Evolutionary conservation across 106 monocot species (phyloP).

Genomic region (Triglochin maritima): DNA sequence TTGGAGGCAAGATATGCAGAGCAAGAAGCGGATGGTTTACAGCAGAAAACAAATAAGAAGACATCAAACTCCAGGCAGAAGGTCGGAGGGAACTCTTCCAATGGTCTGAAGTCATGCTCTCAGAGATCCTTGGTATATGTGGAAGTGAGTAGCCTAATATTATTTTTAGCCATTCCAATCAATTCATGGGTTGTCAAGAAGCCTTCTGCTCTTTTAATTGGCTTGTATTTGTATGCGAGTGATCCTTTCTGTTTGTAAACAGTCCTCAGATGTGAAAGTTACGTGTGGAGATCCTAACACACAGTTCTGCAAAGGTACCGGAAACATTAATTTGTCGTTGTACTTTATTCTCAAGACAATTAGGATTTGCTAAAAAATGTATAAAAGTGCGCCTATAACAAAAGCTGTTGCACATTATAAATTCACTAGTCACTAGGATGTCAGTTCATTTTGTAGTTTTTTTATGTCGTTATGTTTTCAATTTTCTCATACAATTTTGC

Average conservation of each 20-base stretch:
- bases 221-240: slow-evolving; percentile 2
- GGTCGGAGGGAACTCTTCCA: slow-evolving; percentile 3
- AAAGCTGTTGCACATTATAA: too few relatives aligned
- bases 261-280: slow-evolving; percentile 14
- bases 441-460: neutral
- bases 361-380: too few relatives aligned
- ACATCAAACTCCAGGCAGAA: neutral
- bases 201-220: too few relatives aligned
- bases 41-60: slow-evolving; percentile 7
- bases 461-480: neutral
- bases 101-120: neutral
- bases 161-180: neutral
- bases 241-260: slow-evolving; percentile 1
- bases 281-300: neutral
- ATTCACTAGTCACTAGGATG: neutral
- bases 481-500: neutral
- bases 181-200: neutral
- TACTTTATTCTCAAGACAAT: too few relatives aligned
- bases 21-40: neutral
- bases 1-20: slow-evolving; percentile 36
- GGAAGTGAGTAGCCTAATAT: slow-evolving; percentile 3
- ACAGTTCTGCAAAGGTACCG: slow-evolving; percentile 11
- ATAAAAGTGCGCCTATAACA: too few relatives aligned
- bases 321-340: neutral
- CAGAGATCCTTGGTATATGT: slow-evolving; percentile 7